Conservation (phyloP, 2,329 filamentous ascomycete species). For the Botrytis pseudocinerea region DNA sequence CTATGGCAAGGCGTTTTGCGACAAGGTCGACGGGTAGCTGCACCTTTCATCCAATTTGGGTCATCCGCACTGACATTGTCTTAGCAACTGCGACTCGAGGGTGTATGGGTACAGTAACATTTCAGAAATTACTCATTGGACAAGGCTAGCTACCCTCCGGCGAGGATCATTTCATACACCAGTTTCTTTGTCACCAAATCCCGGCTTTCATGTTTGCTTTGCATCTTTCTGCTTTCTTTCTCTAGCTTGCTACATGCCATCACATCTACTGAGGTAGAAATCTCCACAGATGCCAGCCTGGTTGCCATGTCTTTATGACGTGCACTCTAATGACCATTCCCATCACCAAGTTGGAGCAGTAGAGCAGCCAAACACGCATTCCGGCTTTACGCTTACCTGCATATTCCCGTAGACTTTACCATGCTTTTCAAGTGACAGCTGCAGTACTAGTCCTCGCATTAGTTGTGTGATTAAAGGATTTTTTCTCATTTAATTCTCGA, state of each 20-base stretch:
- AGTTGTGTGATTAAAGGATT: constrained; percentile 37
- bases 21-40: constrained; percentile 32
- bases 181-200: constrained; percentile 11
- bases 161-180: neutral
- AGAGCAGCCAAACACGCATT: constrained; percentile 28
- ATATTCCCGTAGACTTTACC: constrained; percentile 32
- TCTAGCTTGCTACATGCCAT: constrained; percentile 21
- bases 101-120: constrained; percentile 16
- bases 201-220: constrained; percentile 9
- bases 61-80: constrained; percentile 30
- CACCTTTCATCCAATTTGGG: constrained; percentile 32
- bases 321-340: constrained; percentile 23
- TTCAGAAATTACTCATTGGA: constrained; percentile 18
- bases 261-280: constrained; percentile 14
- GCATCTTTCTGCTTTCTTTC: constrained; percentile 5
- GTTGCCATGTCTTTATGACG: constrained; percentile 24
- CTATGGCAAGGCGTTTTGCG: constrained; percentile 31
- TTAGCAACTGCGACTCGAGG: constrained; percentile 37
- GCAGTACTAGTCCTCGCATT: constrained; percentile 42
- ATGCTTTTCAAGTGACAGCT: constrained; percentile 45
- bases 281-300: constrained; percentile 16
- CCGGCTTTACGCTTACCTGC: constrained; percentile 37
- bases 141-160: constrained; percentile 12
- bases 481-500: constrained; percentile 45
- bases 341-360: constrained; percentile 24